Percentiles rank a stretch among this genome's conserved stretches.
Evolutionary conservation across 2,329 filamentous ascomycete species (phyloP).

Genomic region (Pseudogymnoascus sp.): DNA sequence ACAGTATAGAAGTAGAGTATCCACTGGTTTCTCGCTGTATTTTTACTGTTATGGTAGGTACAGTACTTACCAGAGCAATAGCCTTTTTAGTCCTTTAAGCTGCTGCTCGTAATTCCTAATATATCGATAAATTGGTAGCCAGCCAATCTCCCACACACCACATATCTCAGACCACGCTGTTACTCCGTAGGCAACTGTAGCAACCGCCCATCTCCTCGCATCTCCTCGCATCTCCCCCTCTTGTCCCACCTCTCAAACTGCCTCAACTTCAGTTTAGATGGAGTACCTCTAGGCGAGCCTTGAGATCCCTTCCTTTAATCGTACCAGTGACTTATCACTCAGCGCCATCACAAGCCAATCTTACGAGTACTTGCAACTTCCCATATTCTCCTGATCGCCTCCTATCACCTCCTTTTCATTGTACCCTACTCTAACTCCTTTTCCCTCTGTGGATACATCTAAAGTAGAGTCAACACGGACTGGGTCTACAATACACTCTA

Average conservation of each 20-base stretch:
- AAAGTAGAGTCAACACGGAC: constrained; percentile 1
- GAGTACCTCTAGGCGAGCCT: neutral
- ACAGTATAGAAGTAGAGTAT: neutral
- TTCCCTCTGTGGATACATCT: neutral
- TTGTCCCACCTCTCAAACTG: no score
- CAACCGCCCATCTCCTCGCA: no score
- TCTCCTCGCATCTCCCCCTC: no score
- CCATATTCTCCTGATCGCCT: neutral
- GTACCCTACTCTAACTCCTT: neutral
- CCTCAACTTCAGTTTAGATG: neutral
- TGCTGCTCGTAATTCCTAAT: neutral
- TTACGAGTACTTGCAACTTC: neutral
- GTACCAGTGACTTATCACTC: neutral
- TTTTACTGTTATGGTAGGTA: neutral
- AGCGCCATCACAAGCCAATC: neutral
- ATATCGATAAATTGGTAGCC: neutral
- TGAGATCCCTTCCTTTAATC: no score
- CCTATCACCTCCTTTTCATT: neutral
- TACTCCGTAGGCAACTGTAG: neutral
- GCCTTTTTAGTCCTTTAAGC: no score
- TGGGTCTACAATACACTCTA: neutral
- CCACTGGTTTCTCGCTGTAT: neutral
- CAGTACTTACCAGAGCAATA: neutral
- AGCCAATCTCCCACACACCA: neutral
- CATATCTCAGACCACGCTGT: neutral